Conservation (phyloP, 176 grass and related monocot genomes). For the Triticum urartu region DNA sequence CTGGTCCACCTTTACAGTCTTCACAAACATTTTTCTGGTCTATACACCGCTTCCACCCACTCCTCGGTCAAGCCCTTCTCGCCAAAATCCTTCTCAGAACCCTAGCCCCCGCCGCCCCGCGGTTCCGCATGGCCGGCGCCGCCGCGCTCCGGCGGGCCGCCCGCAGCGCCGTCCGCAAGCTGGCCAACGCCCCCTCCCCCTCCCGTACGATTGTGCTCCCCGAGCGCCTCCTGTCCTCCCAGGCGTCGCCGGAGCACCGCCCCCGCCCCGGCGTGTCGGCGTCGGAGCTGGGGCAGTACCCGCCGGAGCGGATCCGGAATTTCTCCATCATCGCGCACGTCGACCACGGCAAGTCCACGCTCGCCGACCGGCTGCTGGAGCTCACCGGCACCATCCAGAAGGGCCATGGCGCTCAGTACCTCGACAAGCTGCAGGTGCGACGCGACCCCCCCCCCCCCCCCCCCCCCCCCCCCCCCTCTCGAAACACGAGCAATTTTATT, state of each 20-base stretch:
- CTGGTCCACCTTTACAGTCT: slow-evolving; percentile 3
- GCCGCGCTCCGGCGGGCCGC: slow-evolving; percentile 41
- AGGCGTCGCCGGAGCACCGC: slow-evolving; percentile 43
- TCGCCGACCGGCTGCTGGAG: slow-evolving; percentile 82
- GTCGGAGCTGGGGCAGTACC: slow-evolving; percentile 61
- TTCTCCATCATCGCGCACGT: slow-evolving; percentile 94
- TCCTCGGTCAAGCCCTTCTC: not conserved
- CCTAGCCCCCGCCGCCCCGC: slow-evolving; percentile 37
- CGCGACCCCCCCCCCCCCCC: not conserved
- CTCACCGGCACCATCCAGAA: slow-evolving; percentile 87
- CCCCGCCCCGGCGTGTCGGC: slow-evolving; percentile 28
- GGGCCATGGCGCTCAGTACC: slow-evolving; percentile 88
- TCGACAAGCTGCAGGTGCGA: slow-evolving; percentile 81
- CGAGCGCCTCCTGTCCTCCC: slow-evolving; percentile 35
- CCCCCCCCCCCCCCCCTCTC: not conserved
- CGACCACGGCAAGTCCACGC: slow-evolving; percentile 91
- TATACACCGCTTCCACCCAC: slow-evolving; percentile 19
- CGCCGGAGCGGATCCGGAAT: slow-evolving; percentile 81
- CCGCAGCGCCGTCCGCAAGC: not conserved
- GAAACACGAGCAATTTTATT: not conserved
- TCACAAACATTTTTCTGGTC: not conserved
- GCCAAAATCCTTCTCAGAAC: slow-evolving; percentile 44
- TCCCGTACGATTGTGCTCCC: slow-evolving; percentile 3
- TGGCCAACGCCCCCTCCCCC: not conserved
- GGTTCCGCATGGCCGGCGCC: slow-evolving; percentile 37